Base-by-base conservation (phyloP, 1,284 basidiomycete genomes). In the Austroboletus niveus region DNA sequence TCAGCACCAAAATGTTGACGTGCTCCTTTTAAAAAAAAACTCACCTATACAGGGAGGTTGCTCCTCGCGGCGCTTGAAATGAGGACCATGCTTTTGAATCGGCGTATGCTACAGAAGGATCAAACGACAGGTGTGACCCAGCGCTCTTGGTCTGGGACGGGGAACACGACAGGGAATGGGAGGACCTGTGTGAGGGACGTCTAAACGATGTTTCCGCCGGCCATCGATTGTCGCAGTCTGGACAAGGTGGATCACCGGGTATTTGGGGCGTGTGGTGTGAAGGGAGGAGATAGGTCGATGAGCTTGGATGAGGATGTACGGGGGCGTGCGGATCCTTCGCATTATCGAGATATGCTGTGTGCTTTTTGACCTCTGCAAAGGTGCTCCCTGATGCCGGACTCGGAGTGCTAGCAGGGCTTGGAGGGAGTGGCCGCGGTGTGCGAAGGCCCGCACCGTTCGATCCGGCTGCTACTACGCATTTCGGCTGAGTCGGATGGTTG, bases 41-140 rank as follows among this genome's bases (percentile, higher is more conserved):
- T 48, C 56, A 81, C 84, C 78, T 82, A 69, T 87, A 86, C 36
- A 86, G 76, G 4, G 80, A 71, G 34, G 72, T 60, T 3, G 78
- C 48, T n/a, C 51, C 53, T 40, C 54, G 59, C 17, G 55, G 59
- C 17, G 46, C 31, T 20, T 48, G 35, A 31, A 17, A 38, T 39
- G 35, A 11, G 35, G 39, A 42, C 30, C 48, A 40, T 20, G 52
- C 48, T 31, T 56, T 55, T 10, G 55, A 51, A 22, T 54, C 63
- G 22, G 56, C 61, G 57, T 84, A 83, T 8, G 81, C 79, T 47
- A 77, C 60, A 15, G 72, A 75, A 31, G 78, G 76, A 61, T 82
- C 55, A 15, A 69, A 69, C n/a, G 45, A 22, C 45, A 71, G 8
- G 34, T 49, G 64, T 34, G 44, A 41, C 30, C 42, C 51, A 10